phyloP scores from a whole-genome alignment of 805 yeast genomes.

The Clavispora fructus region DNA sequence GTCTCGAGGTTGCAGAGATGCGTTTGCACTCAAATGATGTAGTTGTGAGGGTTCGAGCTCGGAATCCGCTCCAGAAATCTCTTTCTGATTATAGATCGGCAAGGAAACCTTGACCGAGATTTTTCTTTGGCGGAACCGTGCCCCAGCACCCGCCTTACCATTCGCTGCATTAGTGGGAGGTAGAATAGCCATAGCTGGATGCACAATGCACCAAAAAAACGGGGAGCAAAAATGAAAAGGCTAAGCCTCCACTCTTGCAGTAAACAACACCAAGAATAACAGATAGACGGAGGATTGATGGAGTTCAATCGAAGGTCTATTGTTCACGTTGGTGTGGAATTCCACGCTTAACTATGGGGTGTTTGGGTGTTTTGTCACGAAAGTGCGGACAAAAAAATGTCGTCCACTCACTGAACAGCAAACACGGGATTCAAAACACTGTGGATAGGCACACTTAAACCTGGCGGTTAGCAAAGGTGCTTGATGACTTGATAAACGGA shows the following conservation, averaged over 20 bases:
- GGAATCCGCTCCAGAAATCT: conserved; percentile 69
- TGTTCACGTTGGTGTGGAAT: neutral
- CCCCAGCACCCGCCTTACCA: conserved; percentile 39
- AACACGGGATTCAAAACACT: conserved; percentile 2
- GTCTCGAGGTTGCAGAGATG: conserved; percentile 78
- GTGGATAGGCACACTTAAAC: neutral
- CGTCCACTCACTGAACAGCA: conserved; percentile 11
- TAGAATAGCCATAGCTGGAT: conserved; percentile 32
- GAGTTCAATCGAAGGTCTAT: neutral
- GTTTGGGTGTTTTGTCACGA: conserved; percentile 20
- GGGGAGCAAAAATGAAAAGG: neutral
- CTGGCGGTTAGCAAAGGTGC: neutral
- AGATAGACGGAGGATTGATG: neutral
- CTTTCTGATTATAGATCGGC: conserved; percentile 69
- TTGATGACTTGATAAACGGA: neutral
- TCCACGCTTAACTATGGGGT: conserved; percentile 15
- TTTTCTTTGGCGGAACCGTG: conserved; percentile 90
- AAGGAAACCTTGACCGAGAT: conserved; percentile 87
- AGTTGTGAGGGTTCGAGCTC: conserved; percentile 41
- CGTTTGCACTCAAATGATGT: conserved; percentile 34
- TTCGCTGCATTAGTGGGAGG: conserved; percentile 32
- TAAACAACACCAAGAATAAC: neutral
- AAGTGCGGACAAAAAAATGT: conserved; percentile 13
- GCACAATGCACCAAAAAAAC: neutral
- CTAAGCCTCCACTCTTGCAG: neutral